phyloP scores from a whole-genome alignment of 352 stramenopile species.

The Blastocystis sp. region DNA sequence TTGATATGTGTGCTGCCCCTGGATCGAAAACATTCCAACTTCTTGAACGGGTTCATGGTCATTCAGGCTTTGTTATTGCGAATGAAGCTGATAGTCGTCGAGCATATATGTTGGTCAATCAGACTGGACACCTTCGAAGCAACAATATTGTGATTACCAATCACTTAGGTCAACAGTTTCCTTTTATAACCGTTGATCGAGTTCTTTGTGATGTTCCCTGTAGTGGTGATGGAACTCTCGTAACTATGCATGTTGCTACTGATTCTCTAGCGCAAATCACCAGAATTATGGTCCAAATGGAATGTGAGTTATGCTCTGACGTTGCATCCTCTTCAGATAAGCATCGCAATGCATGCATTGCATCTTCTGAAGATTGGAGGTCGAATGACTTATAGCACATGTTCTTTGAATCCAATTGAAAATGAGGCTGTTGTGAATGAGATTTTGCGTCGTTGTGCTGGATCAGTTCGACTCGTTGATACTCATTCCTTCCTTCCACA shows the following conservation, averaged over 20 bases:
- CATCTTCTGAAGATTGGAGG: slow-evolving; percentile 71
- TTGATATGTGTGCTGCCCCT: slow-evolving; percentile 94
- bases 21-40: slow-evolving; percentile 97
- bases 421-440: slow-evolving; percentile 95
- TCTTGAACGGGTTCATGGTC: slow-evolving; percentile 79
- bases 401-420: slow-evolving; percentile 95
- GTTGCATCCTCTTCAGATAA: slow-evolving; percentile 86
- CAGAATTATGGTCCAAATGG: slow-evolving; percentile 87
- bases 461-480: slow-evolving; percentile 82
- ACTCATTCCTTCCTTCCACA: slow-evolving; percentile 69
- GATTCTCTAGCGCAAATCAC: slow-evolving; percentile 82
- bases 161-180: slow-evolving; percentile 88
- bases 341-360: slow-evolving; percentile 79
- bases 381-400: slow-evolving; percentile 90
- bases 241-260: background rate
- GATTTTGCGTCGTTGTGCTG: slow-evolving; percentile 81
- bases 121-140: slow-evolving; percentile 69
- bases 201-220: slow-evolving; percentile 95
- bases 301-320: slow-evolving; percentile 77
- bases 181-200: slow-evolving; percentile 84
- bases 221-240: slow-evolving; percentile 89
- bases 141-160: slow-evolving; percentile 85
- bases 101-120: slow-evolving; percentile 96
- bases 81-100: slow-evolving; percentile 92
- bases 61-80: slow-evolving; percentile 77